Evolutionary conservation across 179 eudicot genomes (phyloP).

Genomic region (Carnegiea gigantea): DNA sequence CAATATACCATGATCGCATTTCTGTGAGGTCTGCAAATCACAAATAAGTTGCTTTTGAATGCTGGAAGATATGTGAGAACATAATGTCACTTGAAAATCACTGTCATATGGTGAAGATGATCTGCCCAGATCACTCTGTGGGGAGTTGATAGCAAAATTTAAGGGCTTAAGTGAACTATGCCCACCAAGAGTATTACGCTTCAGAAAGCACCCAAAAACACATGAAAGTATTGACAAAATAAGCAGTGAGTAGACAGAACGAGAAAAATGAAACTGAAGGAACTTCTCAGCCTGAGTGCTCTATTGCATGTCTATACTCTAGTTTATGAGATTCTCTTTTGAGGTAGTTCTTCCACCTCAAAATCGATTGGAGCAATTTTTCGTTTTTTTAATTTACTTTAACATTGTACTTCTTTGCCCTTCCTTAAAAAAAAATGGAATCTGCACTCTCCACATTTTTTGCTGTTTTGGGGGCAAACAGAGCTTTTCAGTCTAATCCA

Average conservation of each 20-base stretch:
- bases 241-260: background rate
- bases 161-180: background rate
- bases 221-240: background rate
- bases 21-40: background rate
- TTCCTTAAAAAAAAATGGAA: background rate
- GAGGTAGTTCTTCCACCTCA: background rate
- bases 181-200: background rate
- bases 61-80: conserved; percentile 11
- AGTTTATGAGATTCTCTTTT: background rate
- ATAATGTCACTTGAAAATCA: background rate
- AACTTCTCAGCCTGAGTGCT: background rate
- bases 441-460: background rate
- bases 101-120: background rate
- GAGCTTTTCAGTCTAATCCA: background rate
- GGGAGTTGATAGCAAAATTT: background rate
- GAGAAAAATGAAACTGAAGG: background rate
- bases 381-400: background rate
- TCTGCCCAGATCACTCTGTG: background rate
- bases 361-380: background rate
- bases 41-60: background rate
- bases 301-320: background rate
- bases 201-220: background rate
- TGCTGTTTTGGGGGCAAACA: background rate
- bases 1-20: background rate
- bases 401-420: background rate